These are phyloP conservation scores for Thermomucor indicae-seudaticae DNA, from an alignment of 371 early-diverging fungal species.

Conservation along the genomic window DNA sequence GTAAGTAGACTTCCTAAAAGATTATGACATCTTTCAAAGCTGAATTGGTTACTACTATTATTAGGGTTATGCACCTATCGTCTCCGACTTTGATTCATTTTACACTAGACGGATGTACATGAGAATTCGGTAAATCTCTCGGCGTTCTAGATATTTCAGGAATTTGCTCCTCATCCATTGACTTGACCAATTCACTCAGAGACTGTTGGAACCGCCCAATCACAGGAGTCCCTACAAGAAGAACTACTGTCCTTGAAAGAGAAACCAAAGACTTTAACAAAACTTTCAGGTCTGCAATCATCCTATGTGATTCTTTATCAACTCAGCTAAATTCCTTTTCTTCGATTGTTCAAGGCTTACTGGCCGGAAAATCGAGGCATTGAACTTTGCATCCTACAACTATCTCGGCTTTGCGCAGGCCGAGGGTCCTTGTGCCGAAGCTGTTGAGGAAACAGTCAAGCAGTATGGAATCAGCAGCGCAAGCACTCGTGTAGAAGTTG, in stretches of 20 bases:
- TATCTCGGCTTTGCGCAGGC: conserved; percentile 98
- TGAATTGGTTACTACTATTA: background rate
- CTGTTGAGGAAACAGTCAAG: conserved; percentile 72
- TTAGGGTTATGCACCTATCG: conserved; percentile 86
- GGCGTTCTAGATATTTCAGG: background rate
- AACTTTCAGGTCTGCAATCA: conserved; percentile 59
- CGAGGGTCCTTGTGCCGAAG: conserved; percentile 90
- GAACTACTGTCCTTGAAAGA: conserved; percentile 87
- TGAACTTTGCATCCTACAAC: conserved; percentile 99
- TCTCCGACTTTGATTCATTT: conserved; percentile 96
- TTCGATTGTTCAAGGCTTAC: conserved; percentile 75
- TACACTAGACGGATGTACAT: conserved; percentile 94
- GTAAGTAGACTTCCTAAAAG: conserved; percentile 30
- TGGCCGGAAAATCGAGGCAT: conserved; percentile 75
- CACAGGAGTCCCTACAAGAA: conserved; percentile 92
- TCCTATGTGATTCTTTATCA: background rate
- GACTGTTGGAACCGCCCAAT: conserved; percentile 99
- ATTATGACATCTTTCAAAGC: background rate
- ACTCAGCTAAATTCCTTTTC: background rate
- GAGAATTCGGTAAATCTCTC: conserved; percentile 66
- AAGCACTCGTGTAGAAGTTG: conserved; percentile 72
- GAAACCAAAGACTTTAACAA: conserved; percentile 79
- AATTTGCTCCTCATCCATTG: background rate
- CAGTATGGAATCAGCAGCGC: conserved; percentile 64
- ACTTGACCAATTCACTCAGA: conserved; percentile 24